phyloP scores from a whole-genome alignment of 495 filamentous ascomycete genomes.

The Choiromyces venosus region DNA sequence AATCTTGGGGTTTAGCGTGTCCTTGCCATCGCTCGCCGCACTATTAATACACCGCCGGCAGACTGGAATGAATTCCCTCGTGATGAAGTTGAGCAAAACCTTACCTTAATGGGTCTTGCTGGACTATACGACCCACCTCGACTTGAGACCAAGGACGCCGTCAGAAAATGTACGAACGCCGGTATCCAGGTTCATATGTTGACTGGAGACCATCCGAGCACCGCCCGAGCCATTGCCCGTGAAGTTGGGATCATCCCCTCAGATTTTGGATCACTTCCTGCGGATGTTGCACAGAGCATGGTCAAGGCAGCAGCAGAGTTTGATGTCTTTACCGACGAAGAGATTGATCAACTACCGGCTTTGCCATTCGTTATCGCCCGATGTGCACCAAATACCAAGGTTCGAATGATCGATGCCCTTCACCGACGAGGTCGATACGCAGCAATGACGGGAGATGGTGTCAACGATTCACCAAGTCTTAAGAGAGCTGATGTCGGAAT shows the following conservation, averaged over 20 bases:
- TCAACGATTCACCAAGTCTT: slow-evolving; percentile 64
- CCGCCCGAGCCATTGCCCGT: slow-evolving; percentile 67
- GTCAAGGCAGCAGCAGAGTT: slow-evolving; percentile 49
- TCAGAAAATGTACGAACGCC: slow-evolving; percentile 60
- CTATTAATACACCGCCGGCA: slow-evolving; percentile 20
- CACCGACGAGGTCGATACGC: slow-evolving; percentile 57
- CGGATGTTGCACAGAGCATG: slow-evolving; percentile 42
- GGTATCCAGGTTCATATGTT: slow-evolving; percentile 78
- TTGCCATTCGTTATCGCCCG: slow-evolving; percentile 50
- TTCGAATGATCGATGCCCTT: slow-evolving; percentile 57
- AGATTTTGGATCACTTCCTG: slow-evolving; percentile 49
- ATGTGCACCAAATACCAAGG: slow-evolving; percentile 49
- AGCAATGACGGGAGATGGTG: slow-evolving; percentile 61
- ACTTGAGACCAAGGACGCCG: slow-evolving; percentile 60
- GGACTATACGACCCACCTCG: slow-evolving; percentile 73
- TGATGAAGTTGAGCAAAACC: slow-evolving; percentile 51
- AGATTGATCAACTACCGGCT: slow-evolving; percentile 47
- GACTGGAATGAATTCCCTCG: slow-evolving; percentile 40
- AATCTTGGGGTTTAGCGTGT: slow-evolving; percentile 48
- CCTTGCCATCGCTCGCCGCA: slow-evolving; percentile 63
- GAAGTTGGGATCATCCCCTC: slow-evolving; percentile 68
- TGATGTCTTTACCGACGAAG: slow-evolving; percentile 46
- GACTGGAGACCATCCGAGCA: slow-evolving; percentile 68
- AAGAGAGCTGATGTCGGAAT: slow-evolving; percentile 63
- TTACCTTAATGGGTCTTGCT: slow-evolving; percentile 62